These are phyloP conservation scores for Chlamydomonas incerta DNA, from an alignment of 139 green algal genomes.

Conservation along the genomic window DNA sequence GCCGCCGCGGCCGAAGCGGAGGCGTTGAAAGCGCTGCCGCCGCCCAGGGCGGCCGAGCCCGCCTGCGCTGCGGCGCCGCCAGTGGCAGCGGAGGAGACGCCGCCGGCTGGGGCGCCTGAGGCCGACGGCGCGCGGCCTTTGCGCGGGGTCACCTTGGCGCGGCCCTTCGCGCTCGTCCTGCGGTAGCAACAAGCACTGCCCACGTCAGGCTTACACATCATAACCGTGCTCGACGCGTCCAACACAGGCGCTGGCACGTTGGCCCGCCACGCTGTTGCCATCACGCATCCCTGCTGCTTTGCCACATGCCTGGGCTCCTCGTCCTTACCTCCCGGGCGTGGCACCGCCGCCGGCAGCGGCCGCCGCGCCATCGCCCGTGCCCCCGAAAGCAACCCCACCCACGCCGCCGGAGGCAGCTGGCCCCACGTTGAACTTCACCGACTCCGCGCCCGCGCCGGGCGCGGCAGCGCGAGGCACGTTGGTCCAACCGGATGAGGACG, in stretches of 20 bases:
- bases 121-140: not conserved
- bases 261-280: too few relatives aligned
- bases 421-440: not conserved
- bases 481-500: not conserved
- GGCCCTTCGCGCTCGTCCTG: not conserved
- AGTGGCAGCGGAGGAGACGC: not conserved
- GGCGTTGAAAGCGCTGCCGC: too few relatives aligned
- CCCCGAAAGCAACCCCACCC: too few relatives aligned
- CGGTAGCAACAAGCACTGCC: too few relatives aligned
- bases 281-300: too few relatives aligned
- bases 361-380: not conserved
- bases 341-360: not conserved
- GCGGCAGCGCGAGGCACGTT: not conserved
- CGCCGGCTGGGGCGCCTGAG: not conserved
- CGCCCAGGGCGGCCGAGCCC: too few relatives aligned
- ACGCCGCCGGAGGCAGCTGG: not conserved
- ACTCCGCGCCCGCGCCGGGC: not conserved
- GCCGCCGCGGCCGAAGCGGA: too few relatives aligned
- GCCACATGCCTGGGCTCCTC: not conserved
- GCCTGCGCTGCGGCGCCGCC: not conserved
- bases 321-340: constrained; percentile 3
- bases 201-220: too few relatives aligned
- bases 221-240: too few relatives aligned
- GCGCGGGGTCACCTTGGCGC: constrained; percentile 30
- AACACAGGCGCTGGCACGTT: too few relatives aligned